Conservation (phyloP, 1,284 basidiomycete genomes). For the Ustilago bromivora region DNA sequence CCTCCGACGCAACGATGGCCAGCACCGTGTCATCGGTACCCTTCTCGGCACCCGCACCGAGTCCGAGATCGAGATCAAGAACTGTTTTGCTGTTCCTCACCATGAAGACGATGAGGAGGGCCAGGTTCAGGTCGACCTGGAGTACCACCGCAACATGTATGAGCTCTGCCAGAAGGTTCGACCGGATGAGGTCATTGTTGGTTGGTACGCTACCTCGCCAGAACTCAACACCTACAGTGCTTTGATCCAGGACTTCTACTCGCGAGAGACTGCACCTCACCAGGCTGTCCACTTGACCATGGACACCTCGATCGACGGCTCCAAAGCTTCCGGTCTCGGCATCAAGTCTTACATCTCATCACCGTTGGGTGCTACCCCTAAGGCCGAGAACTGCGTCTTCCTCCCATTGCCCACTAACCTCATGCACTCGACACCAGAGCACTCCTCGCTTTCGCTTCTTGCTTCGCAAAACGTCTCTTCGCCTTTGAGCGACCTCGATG, state of each 20-base stretch:
- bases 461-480: conserved; percentile 76
- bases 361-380: conserved; percentile 67
- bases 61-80: conserved; percentile 66
- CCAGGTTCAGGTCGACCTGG: conserved; percentile 87
- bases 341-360: conserved; percentile 90
- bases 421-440: conserved; percentile 70
- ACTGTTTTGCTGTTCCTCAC: conserved; percentile 67
- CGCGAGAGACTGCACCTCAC: conserved; percentile 87
- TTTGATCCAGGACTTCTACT: conserved; percentile 98
- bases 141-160: conserved; percentile 93
- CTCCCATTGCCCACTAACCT: conserved; percentile 61
- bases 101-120: conserved; percentile 78
- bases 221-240: conserved; percentile 95
- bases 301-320: conserved; percentile 78
- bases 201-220: conserved; percentile 77
- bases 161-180: conserved; percentile 87
- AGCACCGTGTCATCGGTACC: conserved; percentile 88
- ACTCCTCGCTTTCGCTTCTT: conserved; percentile 73
- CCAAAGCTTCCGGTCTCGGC: conserved; percentile 69
- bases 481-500: conserved; percentile 66
- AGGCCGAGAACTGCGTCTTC: conserved; percentile 68
- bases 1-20: conserved; percentile 81
- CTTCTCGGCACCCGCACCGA: conserved; percentile 88
- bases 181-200: conserved; percentile 87
- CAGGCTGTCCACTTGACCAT: conserved; percentile 93